Conservation (phyloP, 805 yeast genomes). For the Teunomyces lycoperdinae region DNA sequence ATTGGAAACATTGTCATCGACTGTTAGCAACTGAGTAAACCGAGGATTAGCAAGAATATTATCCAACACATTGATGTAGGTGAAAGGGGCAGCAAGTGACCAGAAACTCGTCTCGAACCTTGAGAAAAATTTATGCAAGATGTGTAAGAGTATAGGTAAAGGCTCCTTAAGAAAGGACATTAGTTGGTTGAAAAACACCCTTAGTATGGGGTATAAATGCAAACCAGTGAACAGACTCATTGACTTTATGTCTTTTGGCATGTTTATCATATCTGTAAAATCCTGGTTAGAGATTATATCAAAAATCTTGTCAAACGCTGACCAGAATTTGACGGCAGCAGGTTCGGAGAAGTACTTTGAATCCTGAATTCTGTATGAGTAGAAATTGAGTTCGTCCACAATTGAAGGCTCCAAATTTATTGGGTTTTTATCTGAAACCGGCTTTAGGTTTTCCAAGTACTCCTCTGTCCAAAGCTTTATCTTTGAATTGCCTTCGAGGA, state of each 20-base stretch:
- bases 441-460: slow-evolving; percentile 7
- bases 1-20: slow-evolving; percentile 3
- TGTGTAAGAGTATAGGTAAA: slow-evolving; percentile 54
- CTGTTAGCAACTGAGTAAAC: slow-evolving; percentile 21
- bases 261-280: slow-evolving; percentile 26
- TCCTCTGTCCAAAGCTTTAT: slow-evolving; percentile 50
- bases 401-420: slow-evolving; percentile 24
- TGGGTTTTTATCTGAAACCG: not conserved
- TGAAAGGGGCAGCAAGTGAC: slow-evolving; percentile 52
- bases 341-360: slow-evolving; percentile 45
- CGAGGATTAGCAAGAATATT: slow-evolving; percentile 55
- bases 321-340: slow-evolving; percentile 49
- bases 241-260: slow-evolving; percentile 26
- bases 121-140: slow-evolving; percentile 43
- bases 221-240: slow-evolving; percentile 28
- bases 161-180: slow-evolving; percentile 50
- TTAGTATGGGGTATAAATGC: slow-evolving; percentile 34
- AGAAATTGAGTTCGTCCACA: slow-evolving; percentile 54
- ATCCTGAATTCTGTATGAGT: slow-evolving; percentile 53
- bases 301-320: slow-evolving; percentile 33
- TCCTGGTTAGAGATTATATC: slow-evolving; percentile 31
- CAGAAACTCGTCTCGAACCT: slow-evolving; percentile 50
- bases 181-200: slow-evolving; percentile 49
- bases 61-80: slow-evolving; percentile 56
- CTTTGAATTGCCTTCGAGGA: slow-evolving; percentile 50